These are phyloP conservation scores for Leishmania martiniquensis DNA, from an alignment of 208 protist species.

Conservation along the genomic window DNA sequence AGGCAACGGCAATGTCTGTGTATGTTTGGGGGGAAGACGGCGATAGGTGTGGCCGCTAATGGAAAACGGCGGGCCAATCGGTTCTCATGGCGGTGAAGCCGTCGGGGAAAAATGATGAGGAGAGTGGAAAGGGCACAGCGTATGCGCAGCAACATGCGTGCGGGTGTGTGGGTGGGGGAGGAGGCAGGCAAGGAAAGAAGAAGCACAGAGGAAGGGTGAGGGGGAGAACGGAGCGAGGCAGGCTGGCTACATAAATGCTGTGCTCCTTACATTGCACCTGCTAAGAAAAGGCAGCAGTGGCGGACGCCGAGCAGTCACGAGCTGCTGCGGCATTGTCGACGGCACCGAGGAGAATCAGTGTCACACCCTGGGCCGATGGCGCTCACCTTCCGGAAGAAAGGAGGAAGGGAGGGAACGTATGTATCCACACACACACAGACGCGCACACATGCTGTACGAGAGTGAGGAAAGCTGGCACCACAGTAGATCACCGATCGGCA, in stretches of 20 bases:
- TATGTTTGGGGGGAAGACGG: too few relatives aligned
- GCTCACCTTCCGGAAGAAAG: neutral
- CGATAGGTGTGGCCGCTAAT: too few relatives aligned
- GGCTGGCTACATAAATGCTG: too few relatives aligned
- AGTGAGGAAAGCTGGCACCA: too few relatives aligned
- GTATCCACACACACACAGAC: neutral
- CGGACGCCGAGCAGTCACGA: neutral
- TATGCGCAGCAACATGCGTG: neutral
- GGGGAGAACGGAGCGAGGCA: neutral
- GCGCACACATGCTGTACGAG: neutral
- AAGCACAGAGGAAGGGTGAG: neutral
- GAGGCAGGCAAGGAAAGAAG: neutral
- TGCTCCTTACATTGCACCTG: neutral
- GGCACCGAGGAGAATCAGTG: neutral
- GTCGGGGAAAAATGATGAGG: neutral
- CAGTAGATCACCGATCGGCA: too few relatives aligned
- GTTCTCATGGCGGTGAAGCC: neutral
- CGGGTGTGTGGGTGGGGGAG: neutral
- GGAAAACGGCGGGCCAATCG: too few relatives aligned
- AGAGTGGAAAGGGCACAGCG: neutral
- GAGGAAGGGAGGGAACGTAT: neutral
- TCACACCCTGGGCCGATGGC: neutral
- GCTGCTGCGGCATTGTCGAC: neutral
- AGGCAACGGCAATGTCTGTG: too few relatives aligned
- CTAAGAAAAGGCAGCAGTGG: neutral